Conservation (phyloP, 495 filamentous ascomycete species). For the Cenococcum geophilum region DNA sequence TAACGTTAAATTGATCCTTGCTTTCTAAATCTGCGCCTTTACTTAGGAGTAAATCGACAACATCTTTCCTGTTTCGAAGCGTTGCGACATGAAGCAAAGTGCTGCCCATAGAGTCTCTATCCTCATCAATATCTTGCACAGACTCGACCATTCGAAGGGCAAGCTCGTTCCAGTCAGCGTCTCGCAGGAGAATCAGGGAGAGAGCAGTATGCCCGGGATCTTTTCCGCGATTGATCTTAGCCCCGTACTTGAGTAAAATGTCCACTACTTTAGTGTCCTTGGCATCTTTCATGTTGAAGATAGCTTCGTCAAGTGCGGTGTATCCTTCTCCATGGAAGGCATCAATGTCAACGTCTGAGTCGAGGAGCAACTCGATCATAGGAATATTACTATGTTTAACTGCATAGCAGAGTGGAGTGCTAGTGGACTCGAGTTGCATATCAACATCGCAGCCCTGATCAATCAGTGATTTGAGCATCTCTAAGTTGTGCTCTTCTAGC, state of each 20-base stretch:
- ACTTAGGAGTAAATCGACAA: conserved; percentile 12
- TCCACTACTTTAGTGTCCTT: conserved; percentile 14
- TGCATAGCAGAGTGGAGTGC: conserved; percentile 10
- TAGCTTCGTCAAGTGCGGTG: conserved; percentile 15
- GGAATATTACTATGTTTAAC: conserved; percentile 13
- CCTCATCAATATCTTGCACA: conserved; percentile 10
- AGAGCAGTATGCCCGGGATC: conserved; percentile 14
- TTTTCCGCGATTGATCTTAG: conserved; percentile 15
- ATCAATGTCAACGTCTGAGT: conserved; percentile 7
- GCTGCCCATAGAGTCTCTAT: conserved; percentile 7
- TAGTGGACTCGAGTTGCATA: conserved; percentile 12
- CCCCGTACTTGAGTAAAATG: conserved; percentile 10
- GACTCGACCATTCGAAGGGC: conserved; percentile 18
- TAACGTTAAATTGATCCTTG: conserved; percentile 8
- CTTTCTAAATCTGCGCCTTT: conserved; percentile 15
- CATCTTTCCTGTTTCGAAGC: conserved; percentile 4
- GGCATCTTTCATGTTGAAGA: conserved; percentile 15
- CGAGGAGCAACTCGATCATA: conserved; percentile 9
- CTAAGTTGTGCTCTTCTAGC: conserved; percentile 13
- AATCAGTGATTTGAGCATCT: conserved; percentile 5
- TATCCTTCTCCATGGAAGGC: not conserved
- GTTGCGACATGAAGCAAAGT: conserved; percentile 16
- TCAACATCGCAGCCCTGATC: conserved; percentile 12
- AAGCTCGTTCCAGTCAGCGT: conserved; percentile 5
- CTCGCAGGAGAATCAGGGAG: conserved; percentile 9